Percentiles rank a stretch among this genome's conserved stretches.
These are phyloP conservation scores for Magnolia kwangsiensis DNA, from an alignment of 164 flowering plant genomes.

Conservation along the genomic window DNA sequence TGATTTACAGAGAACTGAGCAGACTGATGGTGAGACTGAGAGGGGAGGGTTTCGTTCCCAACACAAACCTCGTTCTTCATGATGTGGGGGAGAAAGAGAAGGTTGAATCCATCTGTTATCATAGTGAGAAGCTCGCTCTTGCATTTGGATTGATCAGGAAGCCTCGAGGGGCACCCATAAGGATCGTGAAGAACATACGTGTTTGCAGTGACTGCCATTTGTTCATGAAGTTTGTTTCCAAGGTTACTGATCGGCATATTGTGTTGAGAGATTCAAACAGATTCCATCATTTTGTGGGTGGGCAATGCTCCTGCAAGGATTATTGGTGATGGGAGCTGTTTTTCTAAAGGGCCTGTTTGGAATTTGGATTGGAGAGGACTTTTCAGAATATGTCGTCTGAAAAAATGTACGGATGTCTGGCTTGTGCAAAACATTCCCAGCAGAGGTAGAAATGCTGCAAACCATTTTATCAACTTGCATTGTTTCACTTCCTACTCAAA, in stretches of 20 bases:
- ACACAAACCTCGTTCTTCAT: slow-evolving; percentile 39
- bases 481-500: too few relatives aligned
- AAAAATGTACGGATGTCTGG: too few relatives aligned
- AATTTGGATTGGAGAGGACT: too few relatives aligned
- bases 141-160: slow-evolving; percentile 42
- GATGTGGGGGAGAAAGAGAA: slow-evolving; percentile 51
- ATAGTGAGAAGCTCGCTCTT: slow-evolving; percentile 63
- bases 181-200: slow-evolving; percentile 55
- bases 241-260: slow-evolving; percentile 24
- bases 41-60: slow-evolving; percentile 37
- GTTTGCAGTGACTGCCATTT: slow-evolving; percentile 56
- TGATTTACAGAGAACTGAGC: slow-evolving; percentile 35
- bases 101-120: slow-evolving; percentile 37
- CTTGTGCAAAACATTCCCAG: too few relatives aligned
- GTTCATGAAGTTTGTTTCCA: slow-evolving; percentile 55
- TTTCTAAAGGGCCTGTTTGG: neutral
- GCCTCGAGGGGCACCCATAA: slow-evolving; percentile 37
- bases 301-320: slow-evolving; percentile 59
- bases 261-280: slow-evolving; percentile 50
- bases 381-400: too few relatives aligned
- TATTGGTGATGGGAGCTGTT: slow-evolving; percentile 30
- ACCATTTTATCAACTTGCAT: too few relatives aligned
- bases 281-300: slow-evolving; percentile 35
- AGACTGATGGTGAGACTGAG: slow-evolving; percentile 27
- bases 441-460: too few relatives aligned